Percentiles rank a stretch among this genome's conserved stretches.
phyloP scores from a whole-genome alignment of 257 asterid genomes.

The Solanum sitiens region DNA sequence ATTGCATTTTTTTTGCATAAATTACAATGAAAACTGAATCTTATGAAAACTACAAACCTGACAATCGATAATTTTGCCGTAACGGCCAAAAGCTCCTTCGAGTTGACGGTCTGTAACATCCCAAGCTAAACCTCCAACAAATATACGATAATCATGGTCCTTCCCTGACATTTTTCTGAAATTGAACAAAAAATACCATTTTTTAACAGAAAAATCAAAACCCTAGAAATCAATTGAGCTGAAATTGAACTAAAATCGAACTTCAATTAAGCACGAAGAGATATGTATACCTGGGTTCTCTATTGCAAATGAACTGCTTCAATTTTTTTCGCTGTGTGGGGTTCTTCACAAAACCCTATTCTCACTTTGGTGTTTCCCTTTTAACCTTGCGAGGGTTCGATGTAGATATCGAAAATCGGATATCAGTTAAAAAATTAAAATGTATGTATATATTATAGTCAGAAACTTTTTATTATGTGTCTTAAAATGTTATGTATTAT shows the following conservation, averaged over 20 bases:
- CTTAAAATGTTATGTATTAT: too few species aligned
- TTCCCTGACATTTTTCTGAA: constrained; percentile 56
- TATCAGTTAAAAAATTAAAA: too few species aligned
- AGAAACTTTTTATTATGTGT: too few species aligned
- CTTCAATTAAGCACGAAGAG: neutral
- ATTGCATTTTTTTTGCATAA: too few species aligned
- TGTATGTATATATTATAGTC: too few species aligned
- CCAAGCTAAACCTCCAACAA: constrained; percentile 86
- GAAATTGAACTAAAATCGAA: neutral
- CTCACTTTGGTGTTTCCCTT: neutral
- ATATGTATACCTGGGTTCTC: neutral
- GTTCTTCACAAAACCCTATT: neutral
- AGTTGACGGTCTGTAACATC: constrained; percentile 92
- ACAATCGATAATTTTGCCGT: constrained; percentile 73
- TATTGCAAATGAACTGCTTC: neutral
- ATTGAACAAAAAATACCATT: constrained; percentile 2
- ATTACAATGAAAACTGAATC: neutral
- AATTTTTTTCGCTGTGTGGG: neutral
- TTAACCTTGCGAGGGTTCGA: neutral
- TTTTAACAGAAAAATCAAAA: neutral
- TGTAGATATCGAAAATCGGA: neutral
- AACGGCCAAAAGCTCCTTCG: constrained; percentile 70
- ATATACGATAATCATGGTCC: constrained; percentile 75
- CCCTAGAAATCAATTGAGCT: neutral
- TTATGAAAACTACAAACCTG: constrained; percentile 42